These are phyloP conservation scores for Melastoma candidum DNA, from an alignment of 441 rosid genomes.

Conservation along the genomic window DNA sequence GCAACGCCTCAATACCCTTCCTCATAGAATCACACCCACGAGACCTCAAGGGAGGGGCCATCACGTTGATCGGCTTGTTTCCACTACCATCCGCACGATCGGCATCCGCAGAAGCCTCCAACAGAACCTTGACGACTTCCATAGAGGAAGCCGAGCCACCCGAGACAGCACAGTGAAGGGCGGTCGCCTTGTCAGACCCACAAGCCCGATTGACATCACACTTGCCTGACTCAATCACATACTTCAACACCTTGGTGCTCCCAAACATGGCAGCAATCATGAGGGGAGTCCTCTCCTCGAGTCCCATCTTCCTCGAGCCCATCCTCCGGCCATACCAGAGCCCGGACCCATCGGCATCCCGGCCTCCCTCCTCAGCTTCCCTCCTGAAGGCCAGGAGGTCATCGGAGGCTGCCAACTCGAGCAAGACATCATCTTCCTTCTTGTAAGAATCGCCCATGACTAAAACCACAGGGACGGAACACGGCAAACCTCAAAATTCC, in stretches of 20 bases:
- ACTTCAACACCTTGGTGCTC: constrained; percentile 45
- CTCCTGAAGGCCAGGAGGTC: constrained; percentile 43
- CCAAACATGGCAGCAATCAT: constrained; percentile 81
- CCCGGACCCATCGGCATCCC: constrained; percentile 41
- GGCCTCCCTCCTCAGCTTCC: constrained; percentile 42
- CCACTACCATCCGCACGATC: constrained; percentile 42
- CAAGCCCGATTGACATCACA: constrained; percentile 54
- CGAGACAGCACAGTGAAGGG: constrained; percentile 82
- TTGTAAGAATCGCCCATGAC: constrained; percentile 31
- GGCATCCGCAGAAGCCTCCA: constrained; percentile 53
- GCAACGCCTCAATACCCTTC: constrained; percentile 43
- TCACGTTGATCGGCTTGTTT: constrained; percentile 51
- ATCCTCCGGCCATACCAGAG: constrained; percentile 69
- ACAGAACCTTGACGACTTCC: constrained; percentile 53
- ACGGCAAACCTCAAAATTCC: constrained; percentile 18
- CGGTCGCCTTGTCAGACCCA: constrained; percentile 62
- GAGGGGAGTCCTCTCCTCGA: constrained; percentile 71
- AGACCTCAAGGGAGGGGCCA: constrained; percentile 26
- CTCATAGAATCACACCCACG: constrained; percentile 27
- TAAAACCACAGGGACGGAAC: constrained; percentile 13
- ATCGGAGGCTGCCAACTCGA: constrained; percentile 68
- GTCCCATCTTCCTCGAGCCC: constrained; percentile 78
- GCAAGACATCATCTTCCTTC: constrained; percentile 41
- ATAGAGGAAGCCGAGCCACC: constrained; percentile 45
- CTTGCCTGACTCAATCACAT: constrained; percentile 37